Evolutionary conservation across 2,329 filamentous ascomycete genomes (phyloP).

Genomic region (Nigrograna mackinnonii): DNA sequence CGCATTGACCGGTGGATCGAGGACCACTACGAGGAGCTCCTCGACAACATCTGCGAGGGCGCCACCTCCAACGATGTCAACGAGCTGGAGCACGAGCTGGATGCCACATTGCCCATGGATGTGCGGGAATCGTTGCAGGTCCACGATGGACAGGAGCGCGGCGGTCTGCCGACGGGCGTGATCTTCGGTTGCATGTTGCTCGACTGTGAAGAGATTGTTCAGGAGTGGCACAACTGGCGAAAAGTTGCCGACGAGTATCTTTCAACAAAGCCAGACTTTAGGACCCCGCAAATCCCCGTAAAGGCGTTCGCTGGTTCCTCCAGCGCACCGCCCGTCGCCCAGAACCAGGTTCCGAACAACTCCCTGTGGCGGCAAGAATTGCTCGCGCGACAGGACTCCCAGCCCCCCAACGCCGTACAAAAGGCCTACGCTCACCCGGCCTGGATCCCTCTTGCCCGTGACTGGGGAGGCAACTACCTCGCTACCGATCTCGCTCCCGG

Average conservation of each 20-base stretch:
- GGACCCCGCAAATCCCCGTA: constrained; percentile 66
- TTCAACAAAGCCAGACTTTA: constrained; percentile 56
- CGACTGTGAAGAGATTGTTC: constrained; percentile 96
- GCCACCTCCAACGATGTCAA: constrained; percentile 94
- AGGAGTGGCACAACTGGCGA: constrained; percentile 97
- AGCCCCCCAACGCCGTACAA: constrained; percentile 84
- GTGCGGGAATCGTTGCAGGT: constrained; percentile 87
- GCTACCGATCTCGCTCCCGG: constrained; percentile 92
- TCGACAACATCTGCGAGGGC: constrained; percentile 89
- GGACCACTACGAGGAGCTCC: constrained; percentile 92
- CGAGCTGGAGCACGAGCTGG: constrained; percentile 92
- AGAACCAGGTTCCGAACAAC: constrained; percentile 56
- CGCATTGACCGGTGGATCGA: constrained; percentile 95
- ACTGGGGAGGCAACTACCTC: constrained; percentile 98
- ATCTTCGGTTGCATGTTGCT: constrained; percentile 94
- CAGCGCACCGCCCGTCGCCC: constrained; percentile 68
- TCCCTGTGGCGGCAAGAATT: constrained; percentile 84
- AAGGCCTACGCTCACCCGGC: constrained; percentile 91
- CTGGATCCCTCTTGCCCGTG: constrained; percentile 94
- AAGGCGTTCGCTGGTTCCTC: constrained; percentile 73
- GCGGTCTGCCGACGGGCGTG: constrained; percentile 86
- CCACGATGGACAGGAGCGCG: constrained; percentile 97
- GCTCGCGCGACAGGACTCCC: constrained; percentile 80
- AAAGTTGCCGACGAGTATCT: constrained; percentile 90
- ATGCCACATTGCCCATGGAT: constrained; percentile 91